Percentiles rank a stretch among this genome's conserved stretches.
Evolutionary conservation across 352 stramenopile species (phyloP).

Genomic region (Pythium brachiatum): DNA sequence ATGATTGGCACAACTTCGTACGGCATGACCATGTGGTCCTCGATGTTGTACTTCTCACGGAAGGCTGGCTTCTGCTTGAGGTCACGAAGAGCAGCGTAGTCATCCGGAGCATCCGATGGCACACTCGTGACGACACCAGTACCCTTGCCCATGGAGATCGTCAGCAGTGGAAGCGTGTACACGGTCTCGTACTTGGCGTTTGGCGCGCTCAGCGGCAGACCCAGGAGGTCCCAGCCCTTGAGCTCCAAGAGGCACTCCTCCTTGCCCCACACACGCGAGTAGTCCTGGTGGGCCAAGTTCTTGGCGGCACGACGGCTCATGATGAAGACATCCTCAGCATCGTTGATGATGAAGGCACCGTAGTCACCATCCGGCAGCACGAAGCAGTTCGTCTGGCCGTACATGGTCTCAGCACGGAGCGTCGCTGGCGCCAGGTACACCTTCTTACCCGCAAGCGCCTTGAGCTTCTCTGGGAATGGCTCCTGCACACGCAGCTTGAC

Average conservation of each 20-base stretch:
- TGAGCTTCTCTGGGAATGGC: conserved; percentile 75
- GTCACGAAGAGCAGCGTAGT: conserved; percentile 98
- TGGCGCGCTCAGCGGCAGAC: conserved; percentile 93
- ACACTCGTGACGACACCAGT: conserved; percentile 99
- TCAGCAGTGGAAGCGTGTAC: conserved; percentile 99
- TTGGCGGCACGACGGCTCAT: conserved; percentile 92
- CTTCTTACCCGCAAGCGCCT: conserved; percentile 78
- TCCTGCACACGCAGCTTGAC: conserved; percentile 96
- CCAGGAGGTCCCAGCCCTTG: conserved; percentile 96
- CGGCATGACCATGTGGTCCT: conserved; percentile 97
- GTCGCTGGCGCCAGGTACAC: conserved; percentile 98
- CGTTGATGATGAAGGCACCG: conserved; percentile 95
- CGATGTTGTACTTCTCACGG: conserved; percentile 98
- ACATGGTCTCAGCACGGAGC: conserved; percentile 99
- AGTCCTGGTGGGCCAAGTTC: conserved; percentile 96
- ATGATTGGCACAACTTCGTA: conserved; percentile 99
- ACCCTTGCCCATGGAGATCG: conserved; percentile 99
- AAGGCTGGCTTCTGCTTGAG: conserved; percentile 98
- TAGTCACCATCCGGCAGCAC: conserved; percentile 99
- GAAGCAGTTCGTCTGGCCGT: conserved; percentile 99
- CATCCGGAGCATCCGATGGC: conserved; percentile 98
- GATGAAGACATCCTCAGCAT: conserved; percentile 94
- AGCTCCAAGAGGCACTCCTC: conserved; percentile 89
- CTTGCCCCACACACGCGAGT: conserved; percentile 85
- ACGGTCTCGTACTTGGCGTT: conserved; percentile 97